Evolutionary conservation across 345 rosid genomes (phyloP).

Genomic region (Durio zibethinus): DNA sequence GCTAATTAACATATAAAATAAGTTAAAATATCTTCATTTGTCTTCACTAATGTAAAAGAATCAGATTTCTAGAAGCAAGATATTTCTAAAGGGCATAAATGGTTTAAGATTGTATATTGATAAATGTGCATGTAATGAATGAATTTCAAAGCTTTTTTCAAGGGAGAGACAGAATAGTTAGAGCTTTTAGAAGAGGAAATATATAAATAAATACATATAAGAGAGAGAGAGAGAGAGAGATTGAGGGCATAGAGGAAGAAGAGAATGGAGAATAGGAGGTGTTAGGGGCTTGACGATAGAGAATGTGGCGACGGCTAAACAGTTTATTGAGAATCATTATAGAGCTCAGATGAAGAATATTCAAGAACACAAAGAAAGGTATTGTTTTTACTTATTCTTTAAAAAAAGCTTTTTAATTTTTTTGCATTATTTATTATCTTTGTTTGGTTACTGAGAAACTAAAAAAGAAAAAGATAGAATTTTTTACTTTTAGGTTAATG

Average conservation of each 20-base stretch:
- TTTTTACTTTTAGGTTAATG: slow-evolving; percentile 13
- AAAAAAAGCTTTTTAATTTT: not conserved
- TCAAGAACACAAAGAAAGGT: slow-evolving; percentile 92
- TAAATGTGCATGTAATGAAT: no score
- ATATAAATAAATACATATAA: not conserved
- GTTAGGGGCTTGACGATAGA: slow-evolving; percentile 87
- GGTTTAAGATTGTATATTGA: no score
- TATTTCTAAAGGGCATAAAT: no score
- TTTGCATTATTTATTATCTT: slow-evolving; percentile 13
- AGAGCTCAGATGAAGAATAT: slow-evolving; percentile 85
- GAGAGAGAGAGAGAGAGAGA: not conserved
- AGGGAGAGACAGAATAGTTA: no score
- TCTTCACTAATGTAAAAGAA: no score
- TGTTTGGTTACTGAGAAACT: slow-evolving; percentile 23
- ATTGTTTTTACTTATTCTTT: not conserved
- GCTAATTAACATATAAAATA: no score
- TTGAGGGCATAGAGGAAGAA: slow-evolving; percentile 48
- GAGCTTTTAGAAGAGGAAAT: not conserved
- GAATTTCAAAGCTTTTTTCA: no score
- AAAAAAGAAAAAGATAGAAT: not conserved
- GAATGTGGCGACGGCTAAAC: slow-evolving; percentile 95
- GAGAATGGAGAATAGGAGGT: slow-evolving; percentile 54
- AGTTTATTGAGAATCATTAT: slow-evolving; percentile 96
- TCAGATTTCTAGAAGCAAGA: no score
- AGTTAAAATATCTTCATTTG: no score